Conservation (phyloP, 208 protist species). For the Borovskyia barvae region DNA sequence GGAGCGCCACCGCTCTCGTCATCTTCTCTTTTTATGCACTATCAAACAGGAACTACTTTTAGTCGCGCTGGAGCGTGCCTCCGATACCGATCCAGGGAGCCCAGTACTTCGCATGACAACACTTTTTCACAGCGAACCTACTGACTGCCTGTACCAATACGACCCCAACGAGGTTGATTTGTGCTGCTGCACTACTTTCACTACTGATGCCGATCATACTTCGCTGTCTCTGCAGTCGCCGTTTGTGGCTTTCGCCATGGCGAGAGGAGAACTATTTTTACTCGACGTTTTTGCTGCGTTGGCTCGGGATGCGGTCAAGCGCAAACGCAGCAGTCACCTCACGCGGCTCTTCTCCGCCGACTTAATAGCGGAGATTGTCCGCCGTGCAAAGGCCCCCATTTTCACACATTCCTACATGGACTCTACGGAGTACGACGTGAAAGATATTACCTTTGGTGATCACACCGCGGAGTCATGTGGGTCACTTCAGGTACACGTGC, state of each 20-base stretch:
- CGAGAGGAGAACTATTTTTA: conserved; percentile 51
- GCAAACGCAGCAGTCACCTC: conserved; percentile 14
- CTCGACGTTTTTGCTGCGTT: conserved; percentile 69
- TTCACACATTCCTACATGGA: conserved; percentile 47
- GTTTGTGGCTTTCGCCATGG: conserved; percentile 66
- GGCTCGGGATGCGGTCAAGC: conserved; percentile 11
- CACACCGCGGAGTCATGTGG: not conserved
- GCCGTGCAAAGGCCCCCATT: conserved; percentile 2
- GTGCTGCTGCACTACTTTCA: conserved; percentile 33
- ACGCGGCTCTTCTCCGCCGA: conserved; percentile 21
- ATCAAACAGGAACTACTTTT: conserved; percentile 75
- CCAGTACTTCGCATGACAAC: conserved; percentile 38
- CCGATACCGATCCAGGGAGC: not conserved
- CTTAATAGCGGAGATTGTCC: conserved; percentile 6
- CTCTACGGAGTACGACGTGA: conserved; percentile 68
- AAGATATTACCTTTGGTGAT: conserved; percentile 50
- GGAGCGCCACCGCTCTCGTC: conserved; percentile 21
- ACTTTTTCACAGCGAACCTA: conserved; percentile 56
- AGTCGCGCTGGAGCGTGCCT: conserved; percentile 33
- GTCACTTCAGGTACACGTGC: too few species aligned
- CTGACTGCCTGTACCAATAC: conserved; percentile 66
- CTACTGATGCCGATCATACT: not conserved
- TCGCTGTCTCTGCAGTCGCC: conserved; percentile 13
- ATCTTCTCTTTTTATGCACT: conserved; percentile 77
- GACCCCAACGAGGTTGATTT: conserved; percentile 47